Base-by-base conservation (phyloP, 768 basidiomycete genomes). In the Rhodotorula taiwanensis region DNA sequence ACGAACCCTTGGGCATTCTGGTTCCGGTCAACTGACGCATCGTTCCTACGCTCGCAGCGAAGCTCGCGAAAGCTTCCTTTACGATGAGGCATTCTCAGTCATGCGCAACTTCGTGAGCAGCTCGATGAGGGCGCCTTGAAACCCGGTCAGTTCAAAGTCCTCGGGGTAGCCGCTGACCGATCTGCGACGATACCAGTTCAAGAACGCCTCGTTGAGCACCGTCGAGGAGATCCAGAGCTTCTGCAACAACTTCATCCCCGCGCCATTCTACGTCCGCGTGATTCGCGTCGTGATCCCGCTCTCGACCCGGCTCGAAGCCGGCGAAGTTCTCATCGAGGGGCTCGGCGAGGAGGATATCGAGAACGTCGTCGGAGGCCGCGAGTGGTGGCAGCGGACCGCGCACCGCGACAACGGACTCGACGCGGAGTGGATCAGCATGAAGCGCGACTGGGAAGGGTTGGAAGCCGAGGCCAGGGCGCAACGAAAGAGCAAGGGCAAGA, bases 301-400 rank as follows among this genome's bases (percentile, higher is more conserved):
- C 41, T 72, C 67, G 20, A 58, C 58, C 36, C 63, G 64, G 13
- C 60, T 69, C 60, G 68, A 69, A 23, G 63, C 63, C 8, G 60
- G 60, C 48, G 55, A 56, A 27, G 28, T 62, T 39, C 48, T 69
- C 33, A 65, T 70, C 52, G 58, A 50, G 28, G 59, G 57, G 0
- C 58, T 66, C 28, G 63, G 69, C 28, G 69, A 64, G 42, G 62
- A 66, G 10, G 65, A 67, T 42, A 36, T 82, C 20, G 81, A 83
- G 66, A 80, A 80, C 44, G 74, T 89, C 34, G 84, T 91, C 6
- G 94, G 94, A 16, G 94, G 94, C 2, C 83, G 84, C 9, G 92
- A 93, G 74, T 98, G 94, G 92, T 98, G 94, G 94, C 93, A 95
- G 76, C 42, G 63, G 1, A 66, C 68, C 18, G 90, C 93, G 39